Conservation (phyloP, 139 green algal species). For the Picochlorum sp. region DNA sequence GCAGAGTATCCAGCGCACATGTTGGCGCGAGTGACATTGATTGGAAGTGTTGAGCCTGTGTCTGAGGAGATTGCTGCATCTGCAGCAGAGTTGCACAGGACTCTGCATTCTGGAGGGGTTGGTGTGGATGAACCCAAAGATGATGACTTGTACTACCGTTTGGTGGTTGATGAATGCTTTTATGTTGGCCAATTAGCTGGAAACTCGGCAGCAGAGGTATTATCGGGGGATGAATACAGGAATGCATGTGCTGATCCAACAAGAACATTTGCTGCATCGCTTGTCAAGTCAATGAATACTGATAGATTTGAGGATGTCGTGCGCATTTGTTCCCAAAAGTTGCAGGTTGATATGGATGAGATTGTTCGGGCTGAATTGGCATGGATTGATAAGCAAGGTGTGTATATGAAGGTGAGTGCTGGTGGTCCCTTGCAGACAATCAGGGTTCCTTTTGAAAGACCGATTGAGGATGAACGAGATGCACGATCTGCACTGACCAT, state of each 20-base stretch:
- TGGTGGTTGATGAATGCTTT: slow-evolving; percentile 42
- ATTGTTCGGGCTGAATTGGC: slow-evolving; percentile 72
- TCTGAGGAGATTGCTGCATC: slow-evolving; percentile 17
- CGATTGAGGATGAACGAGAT: slow-evolving; percentile 72
- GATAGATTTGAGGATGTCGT: slow-evolving; percentile 74
- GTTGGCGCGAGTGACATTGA: slow-evolving; percentile 64
- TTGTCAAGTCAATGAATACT: slow-evolving; percentile 52
- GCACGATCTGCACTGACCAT: slow-evolving; percentile 78
- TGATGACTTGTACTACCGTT: slow-evolving; percentile 34
- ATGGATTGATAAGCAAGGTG: slow-evolving; percentile 77
- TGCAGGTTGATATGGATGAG: slow-evolving; percentile 34
- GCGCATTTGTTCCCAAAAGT: slow-evolving; percentile 36
- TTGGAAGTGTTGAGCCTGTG: slow-evolving; percentile 46
- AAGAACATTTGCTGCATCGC: slow-evolving; percentile 34
- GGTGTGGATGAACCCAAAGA: slow-evolving; percentile 30
- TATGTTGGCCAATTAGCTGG: slow-evolving; percentile 43
- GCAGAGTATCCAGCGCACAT: slow-evolving; percentile 51
- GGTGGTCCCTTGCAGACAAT: slow-evolving; percentile 35
- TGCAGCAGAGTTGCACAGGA: slow-evolving; percentile 29
- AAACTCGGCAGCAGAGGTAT: slow-evolving; percentile 16
- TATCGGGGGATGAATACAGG: slow-evolving; percentile 26
- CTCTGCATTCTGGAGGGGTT: slow-evolving; percentile 24
- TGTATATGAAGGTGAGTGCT: slow-evolving; percentile 51
- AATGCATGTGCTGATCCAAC: slow-evolving; percentile 52
- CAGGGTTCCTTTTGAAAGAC: slow-evolving; percentile 58